These are phyloP conservation scores for Eucalyptus tenuipes DNA, from an alignment of 345 rosid genomes.

Conservation along the genomic window DNA sequence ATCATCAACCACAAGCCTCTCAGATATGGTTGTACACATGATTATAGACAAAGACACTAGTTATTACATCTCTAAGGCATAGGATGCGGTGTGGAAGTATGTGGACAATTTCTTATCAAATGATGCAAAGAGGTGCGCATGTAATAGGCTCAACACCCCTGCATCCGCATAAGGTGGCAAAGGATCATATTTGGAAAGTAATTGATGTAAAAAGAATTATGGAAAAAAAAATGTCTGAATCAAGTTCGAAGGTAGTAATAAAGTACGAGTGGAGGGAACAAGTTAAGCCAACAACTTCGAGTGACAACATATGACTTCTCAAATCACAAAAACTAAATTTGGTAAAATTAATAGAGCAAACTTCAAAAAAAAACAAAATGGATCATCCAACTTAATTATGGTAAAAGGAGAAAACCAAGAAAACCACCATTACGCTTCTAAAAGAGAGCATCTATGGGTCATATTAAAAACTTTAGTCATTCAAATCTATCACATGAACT, in stretches of 20 bases:
- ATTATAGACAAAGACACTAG: not conserved
- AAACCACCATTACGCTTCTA: not conserved
- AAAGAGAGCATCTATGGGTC: not conserved
- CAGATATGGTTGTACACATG: not conserved
- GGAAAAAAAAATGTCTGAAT: not conserved
- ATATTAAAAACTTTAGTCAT: not conserved
- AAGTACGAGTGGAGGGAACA: not conserved
- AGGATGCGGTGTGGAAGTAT: slow-evolving; percentile 5
- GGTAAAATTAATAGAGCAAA: not conserved
- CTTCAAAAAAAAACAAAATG: not conserved
- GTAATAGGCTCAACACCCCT: slow-evolving; percentile 31
- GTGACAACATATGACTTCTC: not conserved
- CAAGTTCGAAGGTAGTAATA: not conserved
- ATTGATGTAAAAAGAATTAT: not conserved
- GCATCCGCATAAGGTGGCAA: not conserved
- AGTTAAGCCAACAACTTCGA: not conserved
- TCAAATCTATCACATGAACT: not conserved
- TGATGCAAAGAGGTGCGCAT: slow-evolving; percentile 37
- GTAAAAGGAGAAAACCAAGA: not conserved
- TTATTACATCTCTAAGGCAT: slow-evolving; percentile 20
- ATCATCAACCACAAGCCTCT: not conserved
- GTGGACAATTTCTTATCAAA: slow-evolving; percentile 38
- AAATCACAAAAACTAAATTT: not conserved
- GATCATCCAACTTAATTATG: not conserved
- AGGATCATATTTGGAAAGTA: not conserved